phyloP scores from a whole-genome alignment of 2,329 filamentous ascomycete species.

The Aureobasidium sp. region DNA sequence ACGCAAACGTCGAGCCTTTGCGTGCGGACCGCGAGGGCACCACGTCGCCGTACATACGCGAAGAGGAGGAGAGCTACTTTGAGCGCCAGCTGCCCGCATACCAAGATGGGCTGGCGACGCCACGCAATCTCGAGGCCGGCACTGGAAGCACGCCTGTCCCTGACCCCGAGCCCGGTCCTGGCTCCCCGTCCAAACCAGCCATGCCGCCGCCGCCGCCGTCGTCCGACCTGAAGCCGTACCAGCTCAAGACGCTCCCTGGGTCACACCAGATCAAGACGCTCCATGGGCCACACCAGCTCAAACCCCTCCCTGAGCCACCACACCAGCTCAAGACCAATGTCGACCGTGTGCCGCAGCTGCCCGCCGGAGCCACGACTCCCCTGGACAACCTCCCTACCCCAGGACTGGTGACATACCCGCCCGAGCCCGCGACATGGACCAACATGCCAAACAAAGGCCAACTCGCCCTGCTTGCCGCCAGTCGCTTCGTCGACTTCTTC shows the following conservation, averaged over 20 bases:
- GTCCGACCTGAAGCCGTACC: background rate
- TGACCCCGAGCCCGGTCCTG: background rate
- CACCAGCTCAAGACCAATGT: background rate
- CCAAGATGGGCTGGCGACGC: constrained; percentile 5
- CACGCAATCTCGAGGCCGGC: constrained; percentile 5
- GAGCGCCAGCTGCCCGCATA: background rate
- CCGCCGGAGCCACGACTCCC: background rate
- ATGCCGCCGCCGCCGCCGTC: constrained; percentile 2
- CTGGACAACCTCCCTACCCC: constrained; percentile 7
- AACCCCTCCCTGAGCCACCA: no score
- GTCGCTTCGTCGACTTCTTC: constrained; percentile 37
- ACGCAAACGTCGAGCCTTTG: constrained; percentile 16
- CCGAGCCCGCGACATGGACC: constrained; percentile 27
- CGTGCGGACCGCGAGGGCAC: constrained; percentile 4
- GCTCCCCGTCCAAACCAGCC: background rate
- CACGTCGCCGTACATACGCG: constrained; percentile 11
- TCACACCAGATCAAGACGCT: no score
- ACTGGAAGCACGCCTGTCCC: constrained; percentile 3
- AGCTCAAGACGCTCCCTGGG: constrained; percentile 3
- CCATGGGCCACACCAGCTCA: no score
- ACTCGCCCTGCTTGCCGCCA: constrained; percentile 31
- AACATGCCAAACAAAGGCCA: constrained; percentile 34
- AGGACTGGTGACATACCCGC: constrained; percentile 12
- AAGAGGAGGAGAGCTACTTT: constrained; percentile 14
- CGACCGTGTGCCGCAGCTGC: background rate